Conservation (phyloP, 2,329 filamentous ascomycete genomes). For the Epicoccum sorghinum region DNA sequence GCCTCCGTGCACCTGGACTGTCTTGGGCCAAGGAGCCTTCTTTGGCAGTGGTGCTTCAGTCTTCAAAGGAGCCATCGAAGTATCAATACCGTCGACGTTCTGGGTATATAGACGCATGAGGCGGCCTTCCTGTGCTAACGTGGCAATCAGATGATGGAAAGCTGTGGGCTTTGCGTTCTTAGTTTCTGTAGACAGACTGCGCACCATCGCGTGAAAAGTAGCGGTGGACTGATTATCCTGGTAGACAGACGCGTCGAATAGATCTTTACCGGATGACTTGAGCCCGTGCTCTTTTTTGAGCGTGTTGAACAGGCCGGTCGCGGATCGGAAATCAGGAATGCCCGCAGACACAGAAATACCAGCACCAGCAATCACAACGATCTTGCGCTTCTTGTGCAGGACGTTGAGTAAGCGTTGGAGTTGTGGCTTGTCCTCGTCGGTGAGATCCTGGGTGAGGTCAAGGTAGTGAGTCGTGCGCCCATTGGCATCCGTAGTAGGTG, state of each 20-base stretch:
- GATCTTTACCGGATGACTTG: conserved; percentile 89
- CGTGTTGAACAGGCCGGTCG: conserved; percentile 84
- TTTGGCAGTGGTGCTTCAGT: conserved; percentile 81
- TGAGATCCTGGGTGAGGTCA: conserved; percentile 67
- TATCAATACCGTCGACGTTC: conserved; percentile 96
- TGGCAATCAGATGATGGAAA: conserved; percentile 93
- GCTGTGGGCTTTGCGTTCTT: conserved; percentile 78
- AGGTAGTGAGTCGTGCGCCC: conserved; percentile 82
- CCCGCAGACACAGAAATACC: conserved; percentile 97
- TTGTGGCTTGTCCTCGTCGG: conserved; percentile 63
- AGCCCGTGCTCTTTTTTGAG: conserved; percentile 86
- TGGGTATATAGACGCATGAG: conserved; percentile 92
- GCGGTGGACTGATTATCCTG: conserved; percentile 87
- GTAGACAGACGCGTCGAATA: conserved; percentile 98
- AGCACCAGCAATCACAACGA: conserved; percentile 93
- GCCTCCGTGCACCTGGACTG: conserved; percentile 91
- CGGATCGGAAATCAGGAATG: conserved; percentile 95
- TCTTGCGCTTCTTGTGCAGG: conserved; percentile 89
- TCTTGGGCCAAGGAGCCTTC: conserved; percentile 91
- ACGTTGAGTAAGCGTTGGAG: conserved; percentile 75
- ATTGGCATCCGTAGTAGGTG: conserved; percentile 52
- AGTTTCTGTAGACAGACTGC: conserved; percentile 80
- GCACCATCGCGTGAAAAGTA: conserved; percentile 95
- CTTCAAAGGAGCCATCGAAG: conserved; percentile 75
- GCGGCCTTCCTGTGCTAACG: conserved; percentile 83